These are phyloP conservation scores for Hyphopichia buzzinii DNA, from an alignment of 1,139 yeast genomes.

Conservation along the genomic window DNA sequence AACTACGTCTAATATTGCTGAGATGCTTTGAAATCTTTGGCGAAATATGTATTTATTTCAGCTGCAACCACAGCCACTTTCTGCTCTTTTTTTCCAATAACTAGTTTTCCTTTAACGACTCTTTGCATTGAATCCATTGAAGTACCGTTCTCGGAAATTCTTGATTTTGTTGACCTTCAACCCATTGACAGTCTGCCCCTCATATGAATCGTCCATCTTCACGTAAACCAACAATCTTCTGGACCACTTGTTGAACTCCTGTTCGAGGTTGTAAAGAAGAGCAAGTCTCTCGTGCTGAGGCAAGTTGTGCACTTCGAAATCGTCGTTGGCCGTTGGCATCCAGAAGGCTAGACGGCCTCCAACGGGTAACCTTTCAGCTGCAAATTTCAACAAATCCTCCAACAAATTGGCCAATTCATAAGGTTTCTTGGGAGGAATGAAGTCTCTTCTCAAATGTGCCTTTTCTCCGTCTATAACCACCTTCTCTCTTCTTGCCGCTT, in stretches of 20 bases:
- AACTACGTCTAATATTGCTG: too few relatives aligned
- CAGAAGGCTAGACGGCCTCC: constrained; percentile 87
- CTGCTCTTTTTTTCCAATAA: too few relatives aligned
- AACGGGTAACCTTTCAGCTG: constrained; percentile 67
- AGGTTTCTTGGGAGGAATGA: constrained; percentile 90
- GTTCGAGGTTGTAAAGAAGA: constrained; percentile 73
- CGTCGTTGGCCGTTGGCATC: constrained; percentile 98
- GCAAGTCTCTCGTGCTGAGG: constrained; percentile 79
- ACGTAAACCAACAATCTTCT: constrained; percentile 79
- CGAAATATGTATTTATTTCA: too few relatives aligned
- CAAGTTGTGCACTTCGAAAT: constrained; percentile 65
- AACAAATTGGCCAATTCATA: constrained; percentile 75
- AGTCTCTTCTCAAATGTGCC: constrained; percentile 77
- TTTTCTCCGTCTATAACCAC: constrained; percentile 72
- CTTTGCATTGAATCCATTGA: constrained; percentile 56
- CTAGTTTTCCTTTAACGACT: constrained; percentile 28
- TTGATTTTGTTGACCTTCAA: constrained; percentile 38
- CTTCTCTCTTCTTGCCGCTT: constrained; percentile 63
- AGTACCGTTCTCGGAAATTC: constrained; percentile 80
- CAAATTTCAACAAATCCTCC: constrained; percentile 71
- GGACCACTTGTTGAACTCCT: constrained; percentile 91
- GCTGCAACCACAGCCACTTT: too few relatives aligned
- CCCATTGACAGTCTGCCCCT: constrained; percentile 57
- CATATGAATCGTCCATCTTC: constrained; percentile 55
- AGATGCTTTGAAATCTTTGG: too few relatives aligned